Evolutionary conservation across 78 protist genomes (phyloP).

Genomic region (Emiliania huxleyi): DNA sequence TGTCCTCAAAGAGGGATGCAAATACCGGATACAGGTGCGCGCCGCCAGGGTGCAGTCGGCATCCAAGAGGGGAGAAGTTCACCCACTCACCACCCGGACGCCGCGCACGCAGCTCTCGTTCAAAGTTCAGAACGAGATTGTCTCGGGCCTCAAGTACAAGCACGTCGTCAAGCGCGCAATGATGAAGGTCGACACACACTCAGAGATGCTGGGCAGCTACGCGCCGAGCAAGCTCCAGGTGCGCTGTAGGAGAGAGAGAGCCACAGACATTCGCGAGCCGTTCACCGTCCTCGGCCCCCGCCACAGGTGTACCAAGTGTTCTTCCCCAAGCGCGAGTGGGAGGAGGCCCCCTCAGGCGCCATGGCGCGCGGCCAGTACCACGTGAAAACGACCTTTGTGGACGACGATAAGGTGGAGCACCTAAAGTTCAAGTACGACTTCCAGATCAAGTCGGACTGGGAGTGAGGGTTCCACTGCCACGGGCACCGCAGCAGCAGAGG

Average conservation of each 20-base stretch:
- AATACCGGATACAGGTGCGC: background rate
- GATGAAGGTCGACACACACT: background rate
- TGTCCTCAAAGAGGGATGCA: slow-evolving; percentile 27
- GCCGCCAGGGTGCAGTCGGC: background rate
- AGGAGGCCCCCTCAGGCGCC: slow-evolving; percentile 11
- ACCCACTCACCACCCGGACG: background rate
- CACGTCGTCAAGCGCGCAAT: background rate
- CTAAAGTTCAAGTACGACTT: background rate
- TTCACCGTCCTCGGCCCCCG: no score
- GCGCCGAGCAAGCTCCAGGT: background rate
- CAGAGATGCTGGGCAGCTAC: background rate
- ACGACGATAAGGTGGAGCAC: background rate
- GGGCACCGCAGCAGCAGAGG: no score
- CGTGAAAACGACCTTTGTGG: background rate
- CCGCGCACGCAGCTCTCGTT: background rate
- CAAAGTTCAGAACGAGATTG: slow-evolving; percentile 29
- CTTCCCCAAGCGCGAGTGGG: slow-evolving; percentile 27
- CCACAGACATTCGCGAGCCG: no score
- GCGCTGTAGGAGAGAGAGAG: no score
- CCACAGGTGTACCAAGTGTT: background rate
- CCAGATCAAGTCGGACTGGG: slow-evolving; percentile 27
- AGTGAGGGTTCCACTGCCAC: no score
- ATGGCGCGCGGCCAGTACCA: background rate
- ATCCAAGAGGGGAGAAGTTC: background rate
- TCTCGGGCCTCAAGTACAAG: slow-evolving; percentile 29